Conservation (phyloP, 1,284 basidiomycete species). For the Ganoderma multipileum region DNA sequence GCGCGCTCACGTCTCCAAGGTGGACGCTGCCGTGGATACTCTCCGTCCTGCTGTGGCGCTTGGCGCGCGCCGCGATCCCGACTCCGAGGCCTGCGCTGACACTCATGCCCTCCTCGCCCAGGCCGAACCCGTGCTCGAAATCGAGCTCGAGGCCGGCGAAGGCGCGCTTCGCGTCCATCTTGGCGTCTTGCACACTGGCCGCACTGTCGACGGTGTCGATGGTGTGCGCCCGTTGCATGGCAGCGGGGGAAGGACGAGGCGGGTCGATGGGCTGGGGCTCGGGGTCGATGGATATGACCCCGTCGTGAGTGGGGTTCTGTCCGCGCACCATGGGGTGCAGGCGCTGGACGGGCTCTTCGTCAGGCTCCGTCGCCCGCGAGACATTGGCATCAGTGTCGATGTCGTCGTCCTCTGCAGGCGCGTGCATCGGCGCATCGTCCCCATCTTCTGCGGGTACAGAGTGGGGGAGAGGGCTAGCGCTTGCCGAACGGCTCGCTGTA, state of each 20-base stretch:
- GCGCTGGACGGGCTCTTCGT: constrained; percentile 1
- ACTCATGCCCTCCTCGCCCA: constrained; percentile 28
- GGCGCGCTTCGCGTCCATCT: constrained; percentile 27
- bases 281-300: constrained; percentile 44
- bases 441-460: not conserved
- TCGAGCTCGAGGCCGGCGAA: constrained; percentile 38
- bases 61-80: constrained; percentile 23
- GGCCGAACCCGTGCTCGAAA: constrained; percentile 32
- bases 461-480: constrained; percentile 14
- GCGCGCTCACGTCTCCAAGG: constrained; percentile 77
- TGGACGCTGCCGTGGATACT: constrained; percentile 41
- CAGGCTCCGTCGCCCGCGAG: constrained; percentile 18
- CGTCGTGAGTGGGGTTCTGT: constrained; percentile 43
- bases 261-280: constrained; percentile 43
- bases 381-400: constrained; percentile 5
- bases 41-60: constrained; percentile 9
- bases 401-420: not conserved
- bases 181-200: not conserved
- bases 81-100: constrained; percentile 30
- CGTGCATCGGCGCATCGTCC: not conserved
- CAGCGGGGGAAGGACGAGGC: constrained; percentile 37
- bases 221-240: constrained; percentile 36
- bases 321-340: constrained; percentile 33
- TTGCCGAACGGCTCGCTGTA: constrained; percentile 7
- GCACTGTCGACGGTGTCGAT: constrained; percentile 18